phyloP scores from a whole-genome alignment of 2,329 filamentous ascomycete species.

The Phialophora chinensis region DNA sequence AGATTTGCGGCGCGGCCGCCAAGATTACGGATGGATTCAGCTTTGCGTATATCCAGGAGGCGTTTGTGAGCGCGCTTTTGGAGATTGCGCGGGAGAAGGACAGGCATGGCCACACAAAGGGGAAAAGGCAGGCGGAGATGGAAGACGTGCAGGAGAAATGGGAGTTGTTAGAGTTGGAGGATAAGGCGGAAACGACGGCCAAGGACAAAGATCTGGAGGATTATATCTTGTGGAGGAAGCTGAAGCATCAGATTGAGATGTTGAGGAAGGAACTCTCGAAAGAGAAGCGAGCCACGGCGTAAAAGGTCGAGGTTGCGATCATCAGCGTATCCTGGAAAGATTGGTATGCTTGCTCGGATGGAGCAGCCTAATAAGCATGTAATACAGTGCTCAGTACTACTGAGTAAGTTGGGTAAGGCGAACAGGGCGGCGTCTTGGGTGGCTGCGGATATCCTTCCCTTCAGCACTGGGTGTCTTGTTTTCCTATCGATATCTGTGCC shows the following conservation, averaged over 20 bases:
- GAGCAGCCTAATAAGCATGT: background rate
- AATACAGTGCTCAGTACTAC: background rate
- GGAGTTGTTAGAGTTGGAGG: slow-evolving; percentile 30
- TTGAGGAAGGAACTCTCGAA: slow-evolving; percentile 49
- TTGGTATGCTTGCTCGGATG: slow-evolving; percentile 8
- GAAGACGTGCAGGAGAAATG: slow-evolving; percentile 24
- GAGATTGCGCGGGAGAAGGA: slow-evolving; percentile 40
- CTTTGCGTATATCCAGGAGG: slow-evolving; percentile 56
- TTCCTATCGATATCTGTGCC: background rate
- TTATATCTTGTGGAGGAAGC: slow-evolving; percentile 49
- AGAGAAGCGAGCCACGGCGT: slow-evolving; percentile 3
- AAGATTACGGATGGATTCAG: slow-evolving; percentile 52
- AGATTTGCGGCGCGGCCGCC: slow-evolving; percentile 48
- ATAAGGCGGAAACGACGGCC: background rate
- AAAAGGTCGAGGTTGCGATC: slow-evolving; percentile 21
- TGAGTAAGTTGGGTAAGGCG: background rate
- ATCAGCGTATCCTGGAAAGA: slow-evolving; percentile 39
- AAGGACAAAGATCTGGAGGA: slow-evolving; percentile 46
- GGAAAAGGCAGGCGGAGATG: background rate
- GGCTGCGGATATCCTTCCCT: background rate
- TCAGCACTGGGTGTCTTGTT: background rate
- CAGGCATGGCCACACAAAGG: background rate
- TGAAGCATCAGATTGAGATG: slow-evolving; percentile 52
- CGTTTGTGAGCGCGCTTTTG: slow-evolving; percentile 50
- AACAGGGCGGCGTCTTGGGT: background rate